Conservation (phyloP, 768 basidiomycete species). For the Suillus tomentosus region DNA sequence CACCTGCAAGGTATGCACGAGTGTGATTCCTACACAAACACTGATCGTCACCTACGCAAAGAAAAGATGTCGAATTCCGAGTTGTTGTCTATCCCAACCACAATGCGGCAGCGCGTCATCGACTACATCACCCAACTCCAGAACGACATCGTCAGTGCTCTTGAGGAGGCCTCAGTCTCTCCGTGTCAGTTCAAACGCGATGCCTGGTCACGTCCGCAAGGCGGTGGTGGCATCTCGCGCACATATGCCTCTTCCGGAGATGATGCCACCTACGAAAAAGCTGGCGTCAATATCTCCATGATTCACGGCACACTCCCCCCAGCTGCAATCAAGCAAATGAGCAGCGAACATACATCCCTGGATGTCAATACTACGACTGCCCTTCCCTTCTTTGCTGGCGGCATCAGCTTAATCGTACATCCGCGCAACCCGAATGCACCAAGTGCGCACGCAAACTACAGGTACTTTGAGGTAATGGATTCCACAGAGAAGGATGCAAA, state of each 20-base stretch:
- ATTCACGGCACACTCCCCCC: conserved; percentile 22
- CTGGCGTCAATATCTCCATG: conserved; percentile 22
- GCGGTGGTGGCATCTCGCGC: conserved; percentile 22
- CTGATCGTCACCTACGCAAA: background rate
- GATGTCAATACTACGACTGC: conserved; percentile 14
- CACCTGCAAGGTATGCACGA: background rate
- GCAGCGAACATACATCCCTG: conserved; percentile 21
- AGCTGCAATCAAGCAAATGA: conserved; percentile 27
- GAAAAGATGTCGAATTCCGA: background rate
- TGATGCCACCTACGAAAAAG: conserved; percentile 26
- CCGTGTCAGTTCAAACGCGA: conserved; percentile 20
- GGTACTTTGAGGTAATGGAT: conserved; percentile 29
- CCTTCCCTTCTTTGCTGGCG: conserved; percentile 20
- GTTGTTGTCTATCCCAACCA: background rate
- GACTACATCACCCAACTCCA: conserved; percentile 21
- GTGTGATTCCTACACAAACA: background rate
- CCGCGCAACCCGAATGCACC: conserved; percentile 25
- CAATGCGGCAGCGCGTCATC: background rate
- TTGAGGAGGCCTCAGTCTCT: conserved; percentile 19
- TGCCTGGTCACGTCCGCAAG: conserved; percentile 20
- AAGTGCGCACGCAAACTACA: conserved; percentile 27
- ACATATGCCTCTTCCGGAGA: conserved; percentile 16
- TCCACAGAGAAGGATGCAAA: conserved; percentile 11
- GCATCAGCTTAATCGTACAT: conserved; percentile 27
- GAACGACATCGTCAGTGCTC: conserved; percentile 22